A percentile compares a stretch with the other conserved stretches of the same genome.
Evolutionary conservation across 2,329 filamentous ascomycete species (phyloP).

Genomic region (Nemania serpens): DNA sequence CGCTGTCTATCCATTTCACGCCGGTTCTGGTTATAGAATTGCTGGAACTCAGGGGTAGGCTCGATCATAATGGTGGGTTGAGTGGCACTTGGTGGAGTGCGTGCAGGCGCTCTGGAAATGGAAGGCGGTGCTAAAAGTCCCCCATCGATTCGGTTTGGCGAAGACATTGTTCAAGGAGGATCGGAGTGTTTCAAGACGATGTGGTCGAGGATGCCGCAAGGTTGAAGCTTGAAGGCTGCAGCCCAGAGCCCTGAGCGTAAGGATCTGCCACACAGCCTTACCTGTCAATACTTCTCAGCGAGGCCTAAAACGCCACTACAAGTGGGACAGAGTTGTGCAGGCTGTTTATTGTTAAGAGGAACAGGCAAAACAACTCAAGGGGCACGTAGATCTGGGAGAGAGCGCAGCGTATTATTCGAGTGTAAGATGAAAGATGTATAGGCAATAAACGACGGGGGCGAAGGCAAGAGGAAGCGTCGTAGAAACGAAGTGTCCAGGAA

Average conservation of each 20-base stretch:
- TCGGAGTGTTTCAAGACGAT: background rate
- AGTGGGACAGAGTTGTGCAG: conserved; percentile 6
- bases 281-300: background rate
- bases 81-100: conserved; percentile 19
- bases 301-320: conserved; percentile 1
- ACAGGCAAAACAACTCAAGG: background rate
- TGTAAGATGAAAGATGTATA: conserved; percentile 14
- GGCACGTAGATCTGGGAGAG: conserved; percentile 6
- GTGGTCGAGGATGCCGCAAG: background rate
- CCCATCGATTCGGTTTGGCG: conserved; percentile 16
- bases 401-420: conserved; percentile 13
- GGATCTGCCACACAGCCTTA: conserved; percentile 18
- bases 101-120: conserved; percentile 8
- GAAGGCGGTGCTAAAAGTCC: conserved; percentile 14
- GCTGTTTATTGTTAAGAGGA: conserved; percentile 12
- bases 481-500: conserved; percentile 7
- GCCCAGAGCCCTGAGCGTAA: conserved; percentile 2
- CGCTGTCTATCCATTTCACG: conserved; percentile 31
- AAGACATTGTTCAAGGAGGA: conserved; percentile 26
- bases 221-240: conserved; percentile 8
- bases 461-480: conserved; percentile 20
- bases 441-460: conserved; percentile 26
- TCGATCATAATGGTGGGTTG: conserved; percentile 34
- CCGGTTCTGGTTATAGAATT: conserved; percentile 37
- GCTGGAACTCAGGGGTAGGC: conserved; percentile 34